Conservation (phyloP, 495 filamentous ascomycete species). For the Bryoglossum gracile region DNA sequence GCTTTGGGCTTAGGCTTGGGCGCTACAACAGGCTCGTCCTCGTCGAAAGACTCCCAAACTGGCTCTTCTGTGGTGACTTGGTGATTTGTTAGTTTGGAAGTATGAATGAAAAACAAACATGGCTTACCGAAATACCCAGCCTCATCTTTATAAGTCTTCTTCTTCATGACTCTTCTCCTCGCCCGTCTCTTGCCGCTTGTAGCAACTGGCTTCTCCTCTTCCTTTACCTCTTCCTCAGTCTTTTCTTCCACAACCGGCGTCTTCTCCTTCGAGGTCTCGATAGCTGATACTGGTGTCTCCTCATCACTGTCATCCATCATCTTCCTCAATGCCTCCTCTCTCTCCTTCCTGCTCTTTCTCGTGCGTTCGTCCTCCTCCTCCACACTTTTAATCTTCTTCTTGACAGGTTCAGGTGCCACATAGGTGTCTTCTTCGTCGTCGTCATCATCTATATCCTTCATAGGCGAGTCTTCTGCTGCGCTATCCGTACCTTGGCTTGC, state of each 20-base stretch:
- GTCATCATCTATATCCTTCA: slow-evolving; percentile 62
- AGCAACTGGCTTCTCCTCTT: slow-evolving; percentile 31
- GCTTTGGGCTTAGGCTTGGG: slow-evolving; percentile 52
- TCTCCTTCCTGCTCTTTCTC: slow-evolving; percentile 57
- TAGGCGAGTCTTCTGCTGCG: slow-evolving; percentile 47
- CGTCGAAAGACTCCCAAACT: slow-evolving; percentile 92
- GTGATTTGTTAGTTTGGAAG: slow-evolving; percentile 5
- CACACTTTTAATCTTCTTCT: slow-evolving; percentile 30
- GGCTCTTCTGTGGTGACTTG: slow-evolving; percentile 89
- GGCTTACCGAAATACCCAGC: slow-evolving; percentile 80
- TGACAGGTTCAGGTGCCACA: slow-evolving; percentile 43
- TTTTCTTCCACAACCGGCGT: slow-evolving; percentile 15
- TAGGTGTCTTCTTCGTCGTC: slow-evolving; percentile 38
- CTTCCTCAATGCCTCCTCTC: slow-evolving; percentile 61
- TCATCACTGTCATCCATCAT: slow-evolving; percentile 87
- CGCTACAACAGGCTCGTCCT: slow-evolving; percentile 61
- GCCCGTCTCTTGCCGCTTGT: slow-evolving; percentile 67
- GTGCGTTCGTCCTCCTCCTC: slow-evolving; percentile 38
- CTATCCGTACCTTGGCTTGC: slow-evolving; percentile 45
- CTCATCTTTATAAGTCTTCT: slow-evolving; percentile 83
- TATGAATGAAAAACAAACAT: not conserved
- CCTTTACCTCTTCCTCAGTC: slow-evolving; percentile 24
- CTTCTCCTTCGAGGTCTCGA: not conserved
- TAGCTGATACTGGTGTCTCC: slow-evolving; percentile 14
- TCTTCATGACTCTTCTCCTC: slow-evolving; percentile 77